phyloP scores from a whole-genome alignment of 768 basidiomycete species.

The Suillus decipiens region DNA sequence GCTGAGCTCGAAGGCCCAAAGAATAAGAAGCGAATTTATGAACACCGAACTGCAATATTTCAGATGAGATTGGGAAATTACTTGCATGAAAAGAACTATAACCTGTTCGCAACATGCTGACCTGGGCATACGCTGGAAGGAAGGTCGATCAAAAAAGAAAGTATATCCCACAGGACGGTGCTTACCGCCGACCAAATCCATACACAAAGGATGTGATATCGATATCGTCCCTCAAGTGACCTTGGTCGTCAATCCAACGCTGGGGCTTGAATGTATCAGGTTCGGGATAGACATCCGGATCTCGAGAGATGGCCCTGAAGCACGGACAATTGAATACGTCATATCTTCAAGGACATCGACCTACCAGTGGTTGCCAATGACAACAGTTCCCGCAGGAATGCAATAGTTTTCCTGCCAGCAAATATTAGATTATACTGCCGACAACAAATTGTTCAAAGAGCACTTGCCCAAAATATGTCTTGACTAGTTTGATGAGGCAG shows the following conservation, averaged over 20 bases:
- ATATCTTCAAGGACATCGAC: background rate
- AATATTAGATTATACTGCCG: background rate
- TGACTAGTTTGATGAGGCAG: too few relatives aligned
- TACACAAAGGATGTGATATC: slow-evolving; percentile 54
- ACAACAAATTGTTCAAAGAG: background rate
- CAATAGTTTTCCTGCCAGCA: slow-evolving; percentile 23
- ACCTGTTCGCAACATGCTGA: background rate
- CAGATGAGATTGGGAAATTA: background rate
- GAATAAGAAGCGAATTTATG: background rate
- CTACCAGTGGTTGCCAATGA: slow-evolving; percentile 24
- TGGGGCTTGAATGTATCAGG: slow-evolving; percentile 29
- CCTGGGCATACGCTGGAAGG: background rate
- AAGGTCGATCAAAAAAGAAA: background rate
- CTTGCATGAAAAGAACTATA: background rate
- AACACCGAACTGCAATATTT: background rate
- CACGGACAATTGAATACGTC: background rate
- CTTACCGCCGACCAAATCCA: slow-evolving; percentile 47
- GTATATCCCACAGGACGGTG: background rate
- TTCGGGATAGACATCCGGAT: slow-evolving; percentile 8
- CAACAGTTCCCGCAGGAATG: slow-evolving; percentile 24
- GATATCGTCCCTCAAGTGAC: slow-evolving; percentile 46
- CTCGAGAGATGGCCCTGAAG: slow-evolving; percentile 4
- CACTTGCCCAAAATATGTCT: background rate
- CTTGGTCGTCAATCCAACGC: slow-evolving; percentile 38
- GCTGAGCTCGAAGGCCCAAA: background rate